Evolutionary conservation across 1,284 basidiomycete genomes (phyloP), one percentile per base, ranked within the genome.

Genomic region (Meira miltonrushii): DNA sequence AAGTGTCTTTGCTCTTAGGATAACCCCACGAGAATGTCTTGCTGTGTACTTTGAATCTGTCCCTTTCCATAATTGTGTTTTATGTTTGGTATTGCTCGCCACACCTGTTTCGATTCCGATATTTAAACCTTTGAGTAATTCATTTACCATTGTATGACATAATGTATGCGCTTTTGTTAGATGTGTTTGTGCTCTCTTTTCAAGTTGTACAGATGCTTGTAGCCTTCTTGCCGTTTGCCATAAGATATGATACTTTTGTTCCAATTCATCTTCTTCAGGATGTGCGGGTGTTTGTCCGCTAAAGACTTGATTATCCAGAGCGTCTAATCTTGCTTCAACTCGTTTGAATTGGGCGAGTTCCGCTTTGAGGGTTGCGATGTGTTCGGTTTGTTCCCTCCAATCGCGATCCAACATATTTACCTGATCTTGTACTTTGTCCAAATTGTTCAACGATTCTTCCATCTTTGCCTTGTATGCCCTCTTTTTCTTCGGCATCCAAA

Each of bases 401-500:
- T 33, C 28, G 8, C 23, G 50, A 13, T 53, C 50, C n/a, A 19
- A n/a, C 28, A 25, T 33, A 13, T 53, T 53, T 11, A 53, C 23
- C 25, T n/a, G 38, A 41, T 53, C 50, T 19, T 23, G 28, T 25
- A 17, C 23, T 44, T 25, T 44, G 17, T 53, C 50, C 38, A 19
- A 53, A 25, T 50, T 37, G 13, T 15, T 50, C 13, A 5, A 4
- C 8, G 28, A 19, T 41, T n/a, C 28, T 39, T 53, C 50, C 37
- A 53, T 39, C 25, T 53, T 17, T 17, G 15, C 6, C 50, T 19
- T 19, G 17, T 19, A 39, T 15, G 11, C 50, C 15, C 25, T 53
- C 39, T 53, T 53, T 25, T 23, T 53, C 50, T 53, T 53, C 11
- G 50, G 50, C 17, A 19, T 15, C 50, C 50, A 53, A 39, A 53